phyloP scores from a whole-genome alignment of 805 yeast genomes.

The Osmozyma mogii region DNA sequence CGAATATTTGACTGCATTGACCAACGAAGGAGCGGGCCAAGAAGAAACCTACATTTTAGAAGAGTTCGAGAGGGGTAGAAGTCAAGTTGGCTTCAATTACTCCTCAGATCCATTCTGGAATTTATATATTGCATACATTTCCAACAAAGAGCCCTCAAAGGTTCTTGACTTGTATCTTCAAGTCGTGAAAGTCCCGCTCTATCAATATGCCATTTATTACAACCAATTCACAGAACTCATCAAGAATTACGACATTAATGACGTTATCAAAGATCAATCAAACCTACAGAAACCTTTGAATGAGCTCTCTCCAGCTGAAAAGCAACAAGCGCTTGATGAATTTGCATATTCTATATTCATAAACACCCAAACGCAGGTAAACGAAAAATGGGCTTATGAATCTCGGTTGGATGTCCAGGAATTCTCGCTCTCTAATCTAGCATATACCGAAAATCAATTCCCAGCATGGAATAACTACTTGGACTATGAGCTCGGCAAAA shows the following conservation, averaged over 20 bases:
- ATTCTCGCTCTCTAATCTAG: slow-evolving; percentile 37
- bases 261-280: slow-evolving; percentile 15
- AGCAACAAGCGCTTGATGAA: slow-evolving; percentile 34
- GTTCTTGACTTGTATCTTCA: slow-evolving; percentile 35
- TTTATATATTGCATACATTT: slow-evolving; percentile 46
- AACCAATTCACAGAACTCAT: slow-evolving; percentile 37
- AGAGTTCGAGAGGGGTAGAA: slow-evolving; percentile 40
- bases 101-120: slow-evolving; percentile 82
- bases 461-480: slow-evolving; percentile 58
- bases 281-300: slow-evolving; percentile 15
- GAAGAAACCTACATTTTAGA: slow-evolving; percentile 22
- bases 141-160: slow-evolving; percentile 22
- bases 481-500: slow-evolving; percentile 38
- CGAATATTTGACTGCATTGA: slow-evolving; percentile 51
- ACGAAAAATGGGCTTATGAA: slow-evolving; percentile 67
- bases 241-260: slow-evolving; percentile 23
- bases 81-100: slow-evolving; percentile 64
- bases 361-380: slow-evolving; percentile 44
- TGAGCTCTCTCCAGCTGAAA: slow-evolving; percentile 29
- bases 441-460: slow-evolving; percentile 35
- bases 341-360: slow-evolving; percentile 37
- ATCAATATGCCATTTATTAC: slow-evolving; percentile 78
- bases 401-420: slow-evolving; percentile 48
- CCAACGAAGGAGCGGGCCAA: slow-evolving; percentile 11
- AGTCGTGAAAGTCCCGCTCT: slow-evolving; percentile 58